phyloP scores from a whole-genome alignment of 352 stramenopile species.

The Phytophthora ohioensis region DNA sequence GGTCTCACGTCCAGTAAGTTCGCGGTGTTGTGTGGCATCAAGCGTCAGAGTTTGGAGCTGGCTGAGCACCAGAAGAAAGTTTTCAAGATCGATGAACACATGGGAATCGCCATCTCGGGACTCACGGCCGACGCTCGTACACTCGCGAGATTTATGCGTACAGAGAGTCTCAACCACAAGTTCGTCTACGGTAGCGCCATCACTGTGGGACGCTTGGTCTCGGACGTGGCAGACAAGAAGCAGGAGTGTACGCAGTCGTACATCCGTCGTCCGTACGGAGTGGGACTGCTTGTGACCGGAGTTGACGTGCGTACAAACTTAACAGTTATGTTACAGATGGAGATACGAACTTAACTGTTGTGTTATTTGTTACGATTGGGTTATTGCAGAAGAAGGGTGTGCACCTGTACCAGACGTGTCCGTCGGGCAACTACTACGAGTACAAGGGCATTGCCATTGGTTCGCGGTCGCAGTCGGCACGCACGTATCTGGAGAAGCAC shows the following conservation, averaged over 20 bases:
- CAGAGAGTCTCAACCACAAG: slow-evolving; percentile 99
- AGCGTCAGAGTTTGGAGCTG: slow-evolving; percentile 89
- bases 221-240: slow-evolving; percentile 98
- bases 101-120: slow-evolving; percentile 97
- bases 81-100: slow-evolving; percentile 99
- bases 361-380: slow-evolving; percentile 4
- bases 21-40: slow-evolving; percentile 93
- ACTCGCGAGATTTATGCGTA: slow-evolving; percentile 96
- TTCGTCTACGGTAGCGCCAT: slow-evolving; percentile 98
- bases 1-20: slow-evolving; percentile 95
- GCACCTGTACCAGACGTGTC: slow-evolving; percentile 99
- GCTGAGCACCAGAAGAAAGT: slow-evolving; percentile 98
- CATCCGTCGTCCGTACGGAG: slow-evolving; percentile 98
- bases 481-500: slow-evolving; percentile 99
- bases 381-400: slow-evolving; percentile 94
- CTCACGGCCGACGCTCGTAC: slow-evolving; percentile 97
- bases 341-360: neutral
- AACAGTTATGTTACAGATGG: neutral
- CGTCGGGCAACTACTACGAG: slow-evolving; percentile 99
- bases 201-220: slow-evolving; percentile 94
- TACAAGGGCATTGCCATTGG: slow-evolving; percentile 99
- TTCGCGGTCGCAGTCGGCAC: slow-evolving; percentile 95
- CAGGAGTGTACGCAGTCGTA: slow-evolving; percentile 99
- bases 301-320: slow-evolving; percentile 71
- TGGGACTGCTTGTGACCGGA: slow-evolving; percentile 96